Base-by-base conservation (phyloP, 1,284 basidiomycete species). In the Mycosarcoma mackinlayi region DNA sequence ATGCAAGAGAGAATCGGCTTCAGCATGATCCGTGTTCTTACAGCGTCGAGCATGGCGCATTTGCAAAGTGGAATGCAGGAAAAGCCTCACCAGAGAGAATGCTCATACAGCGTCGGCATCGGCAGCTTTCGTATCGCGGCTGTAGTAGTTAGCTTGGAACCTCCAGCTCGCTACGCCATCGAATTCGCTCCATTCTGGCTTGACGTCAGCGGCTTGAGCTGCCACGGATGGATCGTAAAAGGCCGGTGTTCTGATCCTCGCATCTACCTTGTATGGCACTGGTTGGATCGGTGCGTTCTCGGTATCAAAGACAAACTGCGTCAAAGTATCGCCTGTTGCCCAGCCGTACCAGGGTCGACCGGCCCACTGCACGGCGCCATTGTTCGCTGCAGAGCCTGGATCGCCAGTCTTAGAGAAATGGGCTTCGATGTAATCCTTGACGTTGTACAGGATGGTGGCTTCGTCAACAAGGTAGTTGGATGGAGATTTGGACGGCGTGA, bases 321-420 rank as follows among this genome's bases (percentile, higher is more conserved):
- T 64, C 35, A 67, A n/a, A 1, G 62, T 60, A 14, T 66, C 63
- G 2, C 62, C 56, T n/a, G 53, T 63, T 14, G 44, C 35, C 62
- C 68, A 62, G 1, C 69, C 69, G 44, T 63, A 72, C 69, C 69
- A 72, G 4, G 69, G 69, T 28, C 60, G 28, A 16, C 64, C 52
- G 2, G 64, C 53, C 69, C 64, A 67, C 41, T 46, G 49, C 3
- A 61, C 41, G 0, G 63, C 62, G 16, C 47, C 68, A 35, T 66
- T 63, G 27, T 41, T 45, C 10, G 51, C 47, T 14, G 50, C 59
- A 8, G 68, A 59, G 4, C 30, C 48, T 24, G 51, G 55, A 4
- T 38, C 45, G 0, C 58, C 51, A 18, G 48, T n/a, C 25, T 58
- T 72, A 18, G 34, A 19, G 25, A 68, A 62, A 14, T 48, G 47